phyloP scores from a whole-genome alignment of 176 grass and related monocot species.

The Carex littledalei region DNA sequence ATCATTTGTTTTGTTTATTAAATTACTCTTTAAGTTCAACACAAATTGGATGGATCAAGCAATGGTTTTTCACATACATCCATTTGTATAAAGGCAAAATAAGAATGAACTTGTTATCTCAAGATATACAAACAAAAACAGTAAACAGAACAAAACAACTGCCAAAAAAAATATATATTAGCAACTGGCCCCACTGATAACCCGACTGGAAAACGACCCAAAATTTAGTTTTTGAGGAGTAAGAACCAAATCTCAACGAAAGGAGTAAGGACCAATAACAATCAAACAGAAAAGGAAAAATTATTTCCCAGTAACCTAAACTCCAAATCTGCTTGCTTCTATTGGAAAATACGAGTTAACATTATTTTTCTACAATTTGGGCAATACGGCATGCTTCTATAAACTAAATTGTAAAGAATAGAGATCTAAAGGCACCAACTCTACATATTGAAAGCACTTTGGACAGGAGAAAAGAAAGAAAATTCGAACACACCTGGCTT shows the following conservation, averaged over 20 bases:
- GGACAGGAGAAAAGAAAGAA: not conserved
- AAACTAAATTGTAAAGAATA: not conserved
- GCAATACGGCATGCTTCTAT: not conserved
- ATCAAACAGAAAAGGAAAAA: not conserved
- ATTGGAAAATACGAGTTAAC: not conserved
- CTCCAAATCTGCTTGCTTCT: not conserved
- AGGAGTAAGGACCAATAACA: not conserved
- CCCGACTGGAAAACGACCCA: not conserved
- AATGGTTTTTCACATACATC: not conserved
- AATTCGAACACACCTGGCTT: slow-evolving; percentile 29
- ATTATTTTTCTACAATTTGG: not conserved
- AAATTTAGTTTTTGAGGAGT: not conserved
- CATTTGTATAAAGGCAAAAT: not conserved
- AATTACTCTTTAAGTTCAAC: not conserved
- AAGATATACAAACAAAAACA: no score
- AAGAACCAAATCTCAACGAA: not conserved
- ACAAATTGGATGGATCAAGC: not conserved
- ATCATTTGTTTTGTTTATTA: not conserved
- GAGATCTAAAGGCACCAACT: slow-evolving; percentile 2
- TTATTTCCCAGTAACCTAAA: not conserved
- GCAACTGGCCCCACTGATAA: not conserved
- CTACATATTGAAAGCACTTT: not conserved
- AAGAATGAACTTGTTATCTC: not conserved
- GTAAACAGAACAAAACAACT: not conserved
- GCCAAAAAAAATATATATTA: not conserved